phyloP scores from a whole-genome alignment of 179 eudicot species.

The Nepenthes alata region DNA sequence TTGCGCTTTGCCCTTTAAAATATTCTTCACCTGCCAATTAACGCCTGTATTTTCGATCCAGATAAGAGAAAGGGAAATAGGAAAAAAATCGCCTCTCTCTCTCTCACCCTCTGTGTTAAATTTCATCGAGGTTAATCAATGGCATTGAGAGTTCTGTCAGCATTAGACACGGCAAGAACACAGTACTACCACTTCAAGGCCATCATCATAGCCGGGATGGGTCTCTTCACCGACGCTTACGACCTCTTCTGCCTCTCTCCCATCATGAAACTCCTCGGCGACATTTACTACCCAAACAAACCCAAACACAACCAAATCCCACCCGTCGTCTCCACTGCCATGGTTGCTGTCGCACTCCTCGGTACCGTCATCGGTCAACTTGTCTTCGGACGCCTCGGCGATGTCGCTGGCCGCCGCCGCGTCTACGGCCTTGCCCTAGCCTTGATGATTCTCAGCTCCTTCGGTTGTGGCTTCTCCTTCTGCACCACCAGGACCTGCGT shows the following conservation, averaged over 20 bases:
- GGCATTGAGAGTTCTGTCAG: constrained; percentile 34
- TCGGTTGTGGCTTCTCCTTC: constrained; percentile 37
- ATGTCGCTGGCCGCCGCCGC: constrained; percentile 23
- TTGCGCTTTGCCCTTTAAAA: too few relatives aligned
- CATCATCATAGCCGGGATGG: constrained; percentile 44
- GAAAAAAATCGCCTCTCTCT: too few relatives aligned
- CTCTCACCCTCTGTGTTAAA: too few relatives aligned
- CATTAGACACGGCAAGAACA: constrained; percentile 31
- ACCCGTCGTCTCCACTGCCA: constrained; percentile 7
- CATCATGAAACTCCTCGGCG: constrained; percentile 24
- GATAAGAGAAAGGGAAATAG: too few relatives aligned
- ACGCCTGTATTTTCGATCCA: too few relatives aligned
- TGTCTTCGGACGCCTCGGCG: constrained; percentile 38
- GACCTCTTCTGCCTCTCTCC: constrained; percentile 41
- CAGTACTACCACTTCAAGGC: constrained; percentile 48
- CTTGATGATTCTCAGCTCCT: constrained; percentile 33
- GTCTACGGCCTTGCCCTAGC: constrained; percentile 31
- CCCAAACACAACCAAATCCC: constrained; percentile 9
- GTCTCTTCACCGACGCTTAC: constrained; percentile 44
- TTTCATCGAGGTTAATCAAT: constrained; percentile 2
- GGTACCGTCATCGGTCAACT: constrained; percentile 39
- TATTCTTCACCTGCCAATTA: too few relatives aligned
- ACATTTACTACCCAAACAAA: constrained; percentile 19
- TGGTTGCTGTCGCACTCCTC: constrained; percentile 25
- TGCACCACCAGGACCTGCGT: constrained; percentile 20